A percentile compares a stretch with the other conserved stretches of the same genome.
phyloP scores from a whole-genome alignment of 1,139 yeast species.

The Williopsis jadinii region DNA sequence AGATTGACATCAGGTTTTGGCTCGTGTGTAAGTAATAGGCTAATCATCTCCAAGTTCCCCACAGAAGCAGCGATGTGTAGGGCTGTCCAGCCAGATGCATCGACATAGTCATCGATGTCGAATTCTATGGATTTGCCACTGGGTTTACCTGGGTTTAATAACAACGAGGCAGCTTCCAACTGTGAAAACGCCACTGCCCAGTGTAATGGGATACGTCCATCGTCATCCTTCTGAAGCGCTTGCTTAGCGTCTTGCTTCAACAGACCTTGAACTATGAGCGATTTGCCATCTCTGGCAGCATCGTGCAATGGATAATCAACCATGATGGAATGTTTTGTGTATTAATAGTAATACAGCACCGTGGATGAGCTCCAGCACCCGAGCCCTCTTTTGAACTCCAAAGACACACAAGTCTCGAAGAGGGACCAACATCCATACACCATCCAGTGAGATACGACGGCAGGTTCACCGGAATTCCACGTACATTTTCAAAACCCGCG shows the following conservation, averaged over 20 bases:
- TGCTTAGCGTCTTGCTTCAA: constrained; percentile 41
- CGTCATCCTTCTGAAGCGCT: constrained; percentile 50
- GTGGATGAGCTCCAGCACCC: too few relatives aligned
- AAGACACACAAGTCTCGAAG: too few relatives aligned
- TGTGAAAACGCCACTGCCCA: constrained; percentile 80
- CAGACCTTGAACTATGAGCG: constrained; percentile 40
- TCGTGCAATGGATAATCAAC: constrained; percentile 26
- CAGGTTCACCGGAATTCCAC: too few relatives aligned
- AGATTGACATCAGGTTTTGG: constrained; percentile 42
- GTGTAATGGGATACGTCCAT: constrained; percentile 76
- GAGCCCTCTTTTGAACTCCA: too few relatives aligned
- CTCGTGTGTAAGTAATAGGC: constrained; percentile 32
- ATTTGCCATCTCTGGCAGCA: constrained; percentile 52
- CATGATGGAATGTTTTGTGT: too few relatives aligned
- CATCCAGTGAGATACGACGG: too few relatives aligned
- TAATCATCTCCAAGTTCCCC: constrained; percentile 54
- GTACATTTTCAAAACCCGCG: too few relatives aligned
- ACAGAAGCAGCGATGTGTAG: constrained; percentile 74
- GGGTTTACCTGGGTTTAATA: constrained; percentile 35
- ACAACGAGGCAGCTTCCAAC: constrained; percentile 42
- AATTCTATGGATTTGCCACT: constrained; percentile 24
- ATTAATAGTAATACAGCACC: too few relatives aligned
- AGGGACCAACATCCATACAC: too few relatives aligned
- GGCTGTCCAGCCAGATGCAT: constrained; percentile 85
- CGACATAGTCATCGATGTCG: constrained; percentile 63